Evolutionary conservation across 176 grass and related monocot genomes (phyloP), one percentile per base, ranked within the genome.

Genomic region (Elymus sibiricus): DNA sequence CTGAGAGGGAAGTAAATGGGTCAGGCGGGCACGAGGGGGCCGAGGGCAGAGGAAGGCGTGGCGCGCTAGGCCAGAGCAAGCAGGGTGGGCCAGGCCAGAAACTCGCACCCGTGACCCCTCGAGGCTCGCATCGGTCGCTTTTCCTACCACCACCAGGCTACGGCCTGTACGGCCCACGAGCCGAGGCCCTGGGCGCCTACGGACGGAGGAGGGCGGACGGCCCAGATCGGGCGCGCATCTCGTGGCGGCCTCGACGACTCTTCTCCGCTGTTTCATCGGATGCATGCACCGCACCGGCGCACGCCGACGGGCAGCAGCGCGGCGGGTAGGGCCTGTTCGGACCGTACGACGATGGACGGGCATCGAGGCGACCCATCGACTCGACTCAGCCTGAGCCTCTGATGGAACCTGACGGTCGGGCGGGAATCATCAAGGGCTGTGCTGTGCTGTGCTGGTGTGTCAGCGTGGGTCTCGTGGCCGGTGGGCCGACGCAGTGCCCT

Each of bases 101-200:
- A 63, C 60, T 31, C 46, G 29, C 40, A 35, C 84, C 88, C 88
- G 88, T 86, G 83, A 90, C 24, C 5, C 35, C 74, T 25, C 42
- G 31, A 2, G 19, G 31, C 39, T 15, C 21, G 32, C 47, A 10
- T 29, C 32, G 16, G 6, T 38, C 0, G n/a, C 17, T 51, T 56
- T 13, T 21, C 6, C 9, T 43, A 42, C 26, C 4, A 27, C 65
- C 5, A 77, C 21, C 73, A 71, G 16, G 55, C 81, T 80, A 74
- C 66, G 76, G 76, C 77, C 82, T 71, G 79, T 86, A 83, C 84
- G 88, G 84, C 80, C 88, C 84, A 78, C 79, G 2, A 42, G 9
- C 11, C 22, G n/a, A 27, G 44, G 24, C 3, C 35, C 26, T 6
- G 35, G 16, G 7, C 17, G 26, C 16, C 12, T 44, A 16, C 12